Evolutionary conservation across 108 stramenopile genomes (phyloP), one percentile per base, ranked within the genome.

Genomic region (Fragilariopsis cylindrus): DNA sequence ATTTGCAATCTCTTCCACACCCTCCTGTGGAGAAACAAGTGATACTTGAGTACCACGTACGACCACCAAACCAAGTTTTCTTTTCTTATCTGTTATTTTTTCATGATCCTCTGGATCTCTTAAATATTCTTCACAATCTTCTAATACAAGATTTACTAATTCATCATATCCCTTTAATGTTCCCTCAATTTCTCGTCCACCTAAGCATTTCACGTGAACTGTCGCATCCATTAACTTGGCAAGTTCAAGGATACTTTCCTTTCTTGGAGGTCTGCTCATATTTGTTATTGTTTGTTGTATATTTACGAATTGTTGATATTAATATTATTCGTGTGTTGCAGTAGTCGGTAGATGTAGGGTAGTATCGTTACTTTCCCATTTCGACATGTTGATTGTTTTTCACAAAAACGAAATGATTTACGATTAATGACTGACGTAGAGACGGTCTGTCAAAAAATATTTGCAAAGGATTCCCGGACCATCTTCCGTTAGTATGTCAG

Each of bases 1-100:
- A 82, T 95, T 95, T 5, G 90, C 90, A 81, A 95, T 95, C 73
- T 95, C 93, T 82, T 95, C 93, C 56, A 85, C 86, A 40, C 93
- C 93, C 7, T 95, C 93, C 60, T 90, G 81, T 56, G 93, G 93
- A 11, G 91, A 87, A 6, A 95, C 91, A 40, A 95, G 79, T 57
- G 88, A 89, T 13, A 95, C 93, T 76, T 95, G 93, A 39, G 93
- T 95, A 47, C 93, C 93, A 45, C 93, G 77, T 55, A 95, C 81
- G 5, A 95, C 93, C 7, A 91, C 90, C 65, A 95, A 54, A 4
- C 93, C 93, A 53, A 95, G 71, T 73, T 75, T 83, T 60, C 93
- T 60, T 48, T 88, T 85, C 76, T 85, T 67, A 48, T 88, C 88
- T 9, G 93, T 95, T 4, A 91, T 73, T 62, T 54, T 64, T 68